Conservation (phyloP, 2,329 filamentous ascomycete species). For the Phaeophleospora eucalypticola region DNA sequence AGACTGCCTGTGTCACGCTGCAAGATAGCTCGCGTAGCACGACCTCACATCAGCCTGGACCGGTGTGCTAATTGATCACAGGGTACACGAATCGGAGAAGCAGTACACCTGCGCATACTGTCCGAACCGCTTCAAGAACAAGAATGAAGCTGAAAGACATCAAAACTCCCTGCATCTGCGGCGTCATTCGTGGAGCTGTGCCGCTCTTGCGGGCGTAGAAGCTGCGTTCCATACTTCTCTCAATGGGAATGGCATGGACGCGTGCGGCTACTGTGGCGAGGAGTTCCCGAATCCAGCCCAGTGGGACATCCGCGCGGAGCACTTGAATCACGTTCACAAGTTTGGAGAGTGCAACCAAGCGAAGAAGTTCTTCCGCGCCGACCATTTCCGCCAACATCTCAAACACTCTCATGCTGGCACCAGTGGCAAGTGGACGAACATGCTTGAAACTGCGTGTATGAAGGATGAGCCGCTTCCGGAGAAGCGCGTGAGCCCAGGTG, state of each 20-base stretch:
- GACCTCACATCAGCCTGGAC: slow-evolving; percentile 3
- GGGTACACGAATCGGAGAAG: slow-evolving; percentile 87
- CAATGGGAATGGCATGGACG: slow-evolving; percentile 59
- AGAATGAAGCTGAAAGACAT: slow-evolving; percentile 94
- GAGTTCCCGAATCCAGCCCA: slow-evolving; percentile 85
- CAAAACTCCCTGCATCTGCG: slow-evolving; percentile 92
- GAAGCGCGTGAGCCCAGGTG: slow-evolving; percentile 19
- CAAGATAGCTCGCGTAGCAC: background rate
- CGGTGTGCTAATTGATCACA: slow-evolving; percentile 35
- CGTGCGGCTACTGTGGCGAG: slow-evolving; percentile 92
- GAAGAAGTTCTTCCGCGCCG: slow-evolving; percentile 96
- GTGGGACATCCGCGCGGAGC: slow-evolving; percentile 81
- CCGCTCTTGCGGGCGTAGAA: slow-evolving; percentile 67
- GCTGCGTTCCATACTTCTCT: slow-evolving; percentile 84
- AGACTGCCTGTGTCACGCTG: background rate
- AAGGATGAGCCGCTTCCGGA: slow-evolving; percentile 69
- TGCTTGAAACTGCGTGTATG: slow-evolving; percentile 96
- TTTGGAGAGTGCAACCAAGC: slow-evolving; percentile 97
- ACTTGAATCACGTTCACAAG: slow-evolving; percentile 89
- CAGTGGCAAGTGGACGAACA: slow-evolving; percentile 98
- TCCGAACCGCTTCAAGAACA: slow-evolving; percentile 96
- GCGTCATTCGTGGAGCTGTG: slow-evolving; percentile 95
- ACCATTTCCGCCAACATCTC: slow-evolving; percentile 96
- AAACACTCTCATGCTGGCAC: slow-evolving; percentile 96
- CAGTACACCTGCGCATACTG: slow-evolving; percentile 93